Percentiles rank a stretch among this genome's conserved stretches.
Evolutionary conservation across 2,329 filamentous ascomycete genomes (phyloP).

Genomic region (Aureobasidium sp.): DNA sequence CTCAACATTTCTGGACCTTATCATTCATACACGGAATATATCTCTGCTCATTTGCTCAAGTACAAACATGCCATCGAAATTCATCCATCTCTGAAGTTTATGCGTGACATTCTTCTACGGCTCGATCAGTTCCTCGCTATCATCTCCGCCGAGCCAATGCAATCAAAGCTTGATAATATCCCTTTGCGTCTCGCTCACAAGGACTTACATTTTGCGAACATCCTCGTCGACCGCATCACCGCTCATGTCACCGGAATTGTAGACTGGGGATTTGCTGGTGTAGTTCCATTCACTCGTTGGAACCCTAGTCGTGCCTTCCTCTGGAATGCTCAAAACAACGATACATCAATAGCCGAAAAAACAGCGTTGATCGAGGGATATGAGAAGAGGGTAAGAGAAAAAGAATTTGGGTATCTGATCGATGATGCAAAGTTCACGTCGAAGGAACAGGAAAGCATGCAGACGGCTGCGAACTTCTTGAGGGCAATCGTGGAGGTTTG

Average conservation of each 20-base stretch:
- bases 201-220: conserved; percentile 7
- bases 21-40: background rate
- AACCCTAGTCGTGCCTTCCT: background rate
- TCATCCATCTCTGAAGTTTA: background rate
- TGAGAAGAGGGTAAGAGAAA: background rate
- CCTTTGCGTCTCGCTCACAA: background rate
- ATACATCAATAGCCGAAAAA: background rate
- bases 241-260: background rate
- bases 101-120: background rate
- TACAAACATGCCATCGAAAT: background rate
- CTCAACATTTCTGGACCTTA: background rate
- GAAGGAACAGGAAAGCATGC: background rate
- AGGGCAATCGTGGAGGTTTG: conserved; percentile 1
- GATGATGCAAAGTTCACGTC: background rate
- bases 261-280: conserved; percentile 7
- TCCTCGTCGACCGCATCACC: background rate
- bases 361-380: background rate
- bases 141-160: background rate
- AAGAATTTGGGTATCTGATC: background rate
- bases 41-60: background rate
- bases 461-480: background rate
- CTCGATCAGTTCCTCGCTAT: background rate
- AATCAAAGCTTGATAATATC: background rate
- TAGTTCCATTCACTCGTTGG: background rate
- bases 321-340: background rate